Base-by-base conservation (phyloP, 2,329 filamentous ascomycete species). In the Metarhizium anisopliae region DNA sequence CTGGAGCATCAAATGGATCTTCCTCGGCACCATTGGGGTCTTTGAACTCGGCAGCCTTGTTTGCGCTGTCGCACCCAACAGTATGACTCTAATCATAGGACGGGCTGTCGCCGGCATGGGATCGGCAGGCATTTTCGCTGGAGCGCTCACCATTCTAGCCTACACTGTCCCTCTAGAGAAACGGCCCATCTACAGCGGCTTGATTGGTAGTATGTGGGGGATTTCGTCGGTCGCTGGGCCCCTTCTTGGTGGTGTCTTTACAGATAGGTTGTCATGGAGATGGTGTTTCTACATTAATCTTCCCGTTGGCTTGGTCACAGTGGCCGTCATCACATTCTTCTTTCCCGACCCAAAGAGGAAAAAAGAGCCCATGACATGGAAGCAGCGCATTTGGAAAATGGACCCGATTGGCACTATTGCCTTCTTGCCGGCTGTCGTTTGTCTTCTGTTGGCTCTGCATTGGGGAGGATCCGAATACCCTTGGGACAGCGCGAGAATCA, bases 371-470 rank as follows among this genome's bases (percentile, higher is more conserved):
- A 36, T 32, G 25, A 32, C 32, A 4, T 50, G 42, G 42, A 45
- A 25, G 42, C 42, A 45, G 42, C 42, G n/a, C 11, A 14, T 53
- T 13, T 16, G n/a, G 42, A 25, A 38, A 6, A 20, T 53, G 13
- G 52, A 53, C 60, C 61, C 65, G 6, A 54, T 68, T 4, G 68
- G 68, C 8, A 67, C 63, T 1, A 50, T 56, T 14, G 60, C 69
- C 3, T 67, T 71, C 29, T 30, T 67, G 62, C 66, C 66, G 0
- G 63, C 72, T 13, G 68, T 78, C 6, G 64, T 78, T 18, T 79
- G 75, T 59, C 67, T 79, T 16, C 60, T 80, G 0, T 66, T 81
- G 0, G 77, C 76, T 16, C 66, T 81, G 3, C 75, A 79, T 56
- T 80, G 75, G 75, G 74, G 74, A 36, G 74, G 72, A 7, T 63